These are phyloP conservation scores for Papilionanthe hybrid DNA, from an alignment of 116 monocot genomes.

Conservation along the genomic window DNA sequence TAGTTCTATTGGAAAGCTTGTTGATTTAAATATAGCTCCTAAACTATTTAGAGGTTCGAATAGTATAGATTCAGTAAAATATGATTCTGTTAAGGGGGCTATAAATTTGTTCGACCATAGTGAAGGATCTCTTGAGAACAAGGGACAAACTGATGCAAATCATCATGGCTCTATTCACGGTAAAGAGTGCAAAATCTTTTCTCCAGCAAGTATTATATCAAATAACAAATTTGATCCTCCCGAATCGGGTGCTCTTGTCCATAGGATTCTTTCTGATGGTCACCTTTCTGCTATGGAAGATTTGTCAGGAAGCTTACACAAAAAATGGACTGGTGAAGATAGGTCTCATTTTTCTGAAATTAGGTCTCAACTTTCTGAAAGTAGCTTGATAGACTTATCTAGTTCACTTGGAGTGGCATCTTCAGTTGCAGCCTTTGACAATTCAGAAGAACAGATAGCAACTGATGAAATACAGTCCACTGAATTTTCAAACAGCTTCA, in stretches of 20 bases:
- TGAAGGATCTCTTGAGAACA: constrained; percentile 13
- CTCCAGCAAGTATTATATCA: constrained; percentile 17
- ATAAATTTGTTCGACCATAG: constrained; percentile 9
- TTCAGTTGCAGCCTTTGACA: constrained; percentile 13
- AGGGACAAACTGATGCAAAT: not conserved
- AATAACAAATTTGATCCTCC: constrained; percentile 24
- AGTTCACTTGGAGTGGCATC: constrained; percentile 7
- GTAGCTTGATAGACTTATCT: constrained; percentile 10
- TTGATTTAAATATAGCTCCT: constrained; percentile 26
- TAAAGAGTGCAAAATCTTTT: constrained; percentile 19
- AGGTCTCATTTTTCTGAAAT: constrained; percentile 12
- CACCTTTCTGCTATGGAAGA: constrained; percentile 38
- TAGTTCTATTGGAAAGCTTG: constrained; percentile 22
- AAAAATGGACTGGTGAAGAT: constrained; percentile 78
- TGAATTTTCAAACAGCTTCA: constrained; percentile 8
- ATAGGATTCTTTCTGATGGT: constrained; percentile 60
- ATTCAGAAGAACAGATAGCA: constrained; percentile 22
- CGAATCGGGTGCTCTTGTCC: constrained; percentile 32
- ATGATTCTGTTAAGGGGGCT: constrained; percentile 15
- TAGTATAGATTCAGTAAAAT: constrained; percentile 23
- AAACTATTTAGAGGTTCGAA: constrained; percentile 17
- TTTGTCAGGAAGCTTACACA: constrained; percentile 66
- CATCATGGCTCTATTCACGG: constrained; percentile 10
- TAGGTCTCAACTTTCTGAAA: constrained; percentile 9
- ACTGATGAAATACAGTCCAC: constrained; percentile 16